phyloP scores from a whole-genome alignment of 306 rosid genomes.

The Pyrus communis region DNA sequence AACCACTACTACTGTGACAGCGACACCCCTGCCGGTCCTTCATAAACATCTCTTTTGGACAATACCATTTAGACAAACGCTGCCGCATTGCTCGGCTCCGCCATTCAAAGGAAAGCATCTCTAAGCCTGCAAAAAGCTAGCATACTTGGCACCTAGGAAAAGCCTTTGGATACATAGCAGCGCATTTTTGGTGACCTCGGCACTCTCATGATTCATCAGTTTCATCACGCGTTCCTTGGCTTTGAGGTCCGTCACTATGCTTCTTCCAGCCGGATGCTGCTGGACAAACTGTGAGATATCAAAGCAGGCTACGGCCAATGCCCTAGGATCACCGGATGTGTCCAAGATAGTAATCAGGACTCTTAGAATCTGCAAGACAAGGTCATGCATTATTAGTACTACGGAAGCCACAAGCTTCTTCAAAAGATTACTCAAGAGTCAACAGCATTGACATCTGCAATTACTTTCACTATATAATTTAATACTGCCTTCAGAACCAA shows the following conservation, averaged over 20 bases:
- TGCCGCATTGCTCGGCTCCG: background rate
- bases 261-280: conserved; percentile 75
- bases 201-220: conserved; percentile 83
- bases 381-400: conserved; percentile 12
- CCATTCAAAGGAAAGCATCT: background rate
- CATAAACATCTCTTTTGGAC: too few species aligned
- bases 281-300: conserved; percentile 95
- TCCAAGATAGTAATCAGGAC: conserved; percentile 90
- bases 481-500: background rate
- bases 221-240: conserved; percentile 97
- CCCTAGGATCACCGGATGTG: conserved; percentile 71
- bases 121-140: conserved; percentile 91
- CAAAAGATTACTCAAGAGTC: background rate
- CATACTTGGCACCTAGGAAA: conserved; percentile 92
- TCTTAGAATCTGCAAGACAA: conserved; percentile 66
- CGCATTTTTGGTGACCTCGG: conserved; percentile 95
- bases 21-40: too few species aligned
- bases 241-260: conserved; percentile 87
- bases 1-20: background rate
- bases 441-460: background rate
- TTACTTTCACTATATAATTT: background rate
- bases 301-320: conserved; percentile 87
- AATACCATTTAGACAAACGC: background rate
- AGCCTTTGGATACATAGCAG: conserved; percentile 95
- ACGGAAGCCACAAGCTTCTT: background rate